Conservation (phyloP, 164 flowering plant genomes). For the Vitis riparia region DNA sequence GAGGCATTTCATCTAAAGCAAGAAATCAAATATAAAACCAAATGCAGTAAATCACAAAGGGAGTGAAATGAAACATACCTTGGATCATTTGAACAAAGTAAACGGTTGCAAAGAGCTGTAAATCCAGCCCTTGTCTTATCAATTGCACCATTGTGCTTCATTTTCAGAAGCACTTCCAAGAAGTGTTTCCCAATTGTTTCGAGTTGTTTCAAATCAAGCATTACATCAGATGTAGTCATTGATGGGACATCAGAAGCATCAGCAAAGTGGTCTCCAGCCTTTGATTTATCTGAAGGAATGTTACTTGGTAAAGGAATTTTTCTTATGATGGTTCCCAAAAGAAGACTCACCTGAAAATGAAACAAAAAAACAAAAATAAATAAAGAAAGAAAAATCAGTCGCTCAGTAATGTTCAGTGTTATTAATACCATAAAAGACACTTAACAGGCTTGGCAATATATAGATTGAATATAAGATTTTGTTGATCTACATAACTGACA, state of each 20-base stretch:
- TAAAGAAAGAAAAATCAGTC: too few relatives aligned
- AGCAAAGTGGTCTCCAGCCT: conserved; percentile 11
- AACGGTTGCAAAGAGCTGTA: conserved; percentile 95
- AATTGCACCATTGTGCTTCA: conserved; percentile 99
- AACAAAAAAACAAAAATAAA: conserved; percentile 1
- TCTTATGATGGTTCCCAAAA: conserved; percentile 86
- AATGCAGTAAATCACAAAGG: conserved; percentile 1
- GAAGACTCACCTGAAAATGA: conserved; percentile 87
- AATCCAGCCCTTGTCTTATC: conserved; percentile 99
- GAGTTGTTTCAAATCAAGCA: conserved; percentile 85
- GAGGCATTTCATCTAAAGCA: background rate
- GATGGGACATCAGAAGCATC: conserved; percentile 24
- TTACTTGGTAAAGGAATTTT: conserved; percentile 79
- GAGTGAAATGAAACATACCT: conserved; percentile 43
- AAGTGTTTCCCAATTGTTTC: conserved; percentile 86
- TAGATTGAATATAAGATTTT: background rate
- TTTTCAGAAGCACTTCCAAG: conserved; percentile 90
- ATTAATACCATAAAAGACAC: background rate
- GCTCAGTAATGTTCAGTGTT: too few relatives aligned
- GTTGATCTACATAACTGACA: background rate
- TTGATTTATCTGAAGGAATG: conserved; percentile 25
- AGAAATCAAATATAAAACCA: background rate
- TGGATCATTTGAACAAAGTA: conserved; percentile 94
- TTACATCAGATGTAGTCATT: conserved; percentile 22
- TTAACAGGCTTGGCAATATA: background rate